Conservation (phyloP, 2,329 filamentous ascomycete genomes). For the Daldinia eschscholtzii region DNA sequence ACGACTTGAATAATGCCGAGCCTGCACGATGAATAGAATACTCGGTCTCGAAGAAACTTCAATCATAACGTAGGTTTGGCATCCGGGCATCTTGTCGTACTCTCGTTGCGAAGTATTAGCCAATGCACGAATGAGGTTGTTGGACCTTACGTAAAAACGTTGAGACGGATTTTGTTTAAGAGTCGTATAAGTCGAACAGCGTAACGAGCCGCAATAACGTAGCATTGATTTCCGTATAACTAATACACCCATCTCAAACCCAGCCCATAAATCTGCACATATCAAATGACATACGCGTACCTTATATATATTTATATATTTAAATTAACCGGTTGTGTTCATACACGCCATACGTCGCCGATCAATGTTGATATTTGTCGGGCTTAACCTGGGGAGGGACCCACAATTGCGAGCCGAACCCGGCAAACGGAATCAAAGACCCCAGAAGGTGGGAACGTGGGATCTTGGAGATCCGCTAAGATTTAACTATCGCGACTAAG, state of each 20-base stretch:
- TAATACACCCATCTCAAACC: constrained; percentile 5
- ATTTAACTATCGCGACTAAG: neutral
- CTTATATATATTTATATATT: constrained; percentile 22
- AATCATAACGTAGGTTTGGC: no score
- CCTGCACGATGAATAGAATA: no score
- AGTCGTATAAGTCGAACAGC: neutral
- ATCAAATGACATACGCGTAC: constrained; percentile 26
- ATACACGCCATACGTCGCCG: constrained; percentile 21
- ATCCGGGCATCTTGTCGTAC: no score
- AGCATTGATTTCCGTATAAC: neutral
- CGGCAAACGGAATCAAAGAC: constrained; percentile 20
- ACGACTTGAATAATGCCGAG: no score
- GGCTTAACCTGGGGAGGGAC: neutral
- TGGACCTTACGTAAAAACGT: neutral
- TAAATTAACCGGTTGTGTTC: constrained; percentile 32
- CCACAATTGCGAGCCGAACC: constrained; percentile 7
- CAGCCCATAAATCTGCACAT: neutral
- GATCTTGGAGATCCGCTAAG: no score
- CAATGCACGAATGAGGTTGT: neutral
- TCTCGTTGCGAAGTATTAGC: neutral
- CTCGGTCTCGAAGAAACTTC: no score
- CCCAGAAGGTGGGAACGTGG: neutral
- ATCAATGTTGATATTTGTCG: constrained; percentile 7
- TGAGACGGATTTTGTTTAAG: neutral
- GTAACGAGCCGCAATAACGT: constrained; percentile 29